Evolutionary conservation across 192 early-diverging fungal genomes (phyloP).

Genomic region (Coemansia reversa): DNA sequence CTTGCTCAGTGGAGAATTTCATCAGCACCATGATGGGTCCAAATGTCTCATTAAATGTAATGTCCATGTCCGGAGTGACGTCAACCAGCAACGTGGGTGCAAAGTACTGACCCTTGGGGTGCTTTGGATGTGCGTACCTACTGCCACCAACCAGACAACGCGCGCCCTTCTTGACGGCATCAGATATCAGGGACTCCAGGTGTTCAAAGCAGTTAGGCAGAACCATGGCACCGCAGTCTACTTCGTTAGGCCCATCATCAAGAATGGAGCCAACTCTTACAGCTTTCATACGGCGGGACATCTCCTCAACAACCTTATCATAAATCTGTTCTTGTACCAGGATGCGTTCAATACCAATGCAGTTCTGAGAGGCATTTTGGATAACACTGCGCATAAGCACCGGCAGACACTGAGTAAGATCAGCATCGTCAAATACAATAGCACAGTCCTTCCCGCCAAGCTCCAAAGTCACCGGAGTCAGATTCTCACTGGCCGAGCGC

Average conservation of each 20-base stretch:
- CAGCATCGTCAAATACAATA: constrained; percentile 73
- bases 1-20: constrained; percentile 66
- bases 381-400: constrained; percentile 81
- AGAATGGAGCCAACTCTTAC: constrained; percentile 72
- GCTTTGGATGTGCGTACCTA: constrained; percentile 65
- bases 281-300: constrained; percentile 56
- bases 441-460: constrained; percentile 90
- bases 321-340: constrained; percentile 70
- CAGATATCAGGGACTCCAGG: constrained; percentile 67
- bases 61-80: constrained; percentile 73
- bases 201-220: constrained; percentile 60
- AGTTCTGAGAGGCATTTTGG: constrained; percentile 89
- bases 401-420: constrained; percentile 65
- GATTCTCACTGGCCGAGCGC: constrained; percentile 62
- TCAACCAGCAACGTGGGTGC: constrained; percentile 77
- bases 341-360: constrained; percentile 85
- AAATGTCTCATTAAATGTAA: constrained; percentile 74
- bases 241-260: constrained; percentile 57
- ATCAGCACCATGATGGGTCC: constrained; percentile 80
- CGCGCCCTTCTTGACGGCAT: constrained; percentile 78
- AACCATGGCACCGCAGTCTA: constrained; percentile 86
- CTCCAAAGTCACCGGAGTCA: constrained; percentile 86
- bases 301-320: constrained; percentile 66
- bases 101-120: constrained; percentile 79
- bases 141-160: constrained; percentile 69